These are phyloP conservation scores for Soucietia sequanensis DNA, from an alignment of 805 yeast genomes.

Conservation along the genomic window DNA sequence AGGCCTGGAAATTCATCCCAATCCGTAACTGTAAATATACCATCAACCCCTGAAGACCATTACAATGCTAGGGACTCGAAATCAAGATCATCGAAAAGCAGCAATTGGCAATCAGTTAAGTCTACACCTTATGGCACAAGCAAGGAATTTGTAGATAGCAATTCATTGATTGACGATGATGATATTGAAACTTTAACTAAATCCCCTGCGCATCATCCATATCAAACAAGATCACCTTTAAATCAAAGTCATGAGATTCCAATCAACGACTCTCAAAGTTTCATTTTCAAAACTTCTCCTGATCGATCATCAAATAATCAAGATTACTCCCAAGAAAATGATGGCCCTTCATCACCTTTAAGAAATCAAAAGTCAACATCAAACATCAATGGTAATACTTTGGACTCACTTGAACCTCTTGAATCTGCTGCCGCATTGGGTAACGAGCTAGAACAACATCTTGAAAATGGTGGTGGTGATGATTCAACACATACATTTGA, in stretches of 20 bases:
- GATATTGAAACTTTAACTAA: neutral
- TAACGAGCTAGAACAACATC: conserved; percentile 19
- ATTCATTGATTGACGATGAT: no score
- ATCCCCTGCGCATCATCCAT: conserved; percentile 7
- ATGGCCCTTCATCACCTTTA: conserved; percentile 22
- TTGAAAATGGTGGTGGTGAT: conserved; percentile 8
- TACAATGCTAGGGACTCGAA: conserved; percentile 35
- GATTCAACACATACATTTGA: conserved; percentile 6
- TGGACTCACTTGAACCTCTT: conserved; percentile 18
- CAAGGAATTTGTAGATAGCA: conserved; percentile 6
- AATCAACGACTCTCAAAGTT: conserved; percentile 15
- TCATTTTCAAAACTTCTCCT: conserved; percentile 9
- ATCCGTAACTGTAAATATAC: no score
- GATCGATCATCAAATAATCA: conserved; percentile 8
- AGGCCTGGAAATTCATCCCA: conserved; percentile 8
- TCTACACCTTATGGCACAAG: conserved; percentile 3
- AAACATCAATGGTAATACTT: neutral
- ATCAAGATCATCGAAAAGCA: conserved; percentile 18
- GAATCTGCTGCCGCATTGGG: conserved; percentile 28
- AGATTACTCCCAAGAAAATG: conserved; percentile 20
- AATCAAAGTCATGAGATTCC: conserved; percentile 6
- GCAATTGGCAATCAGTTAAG: conserved; percentile 24
- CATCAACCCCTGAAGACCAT: neutral
- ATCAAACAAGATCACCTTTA: conserved; percentile 7
- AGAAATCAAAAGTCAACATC: conserved; percentile 6